Conservation (phyloP, 2,329 filamentous ascomycete species). For the Lasiodiplodia gonubiensis region DNA sequence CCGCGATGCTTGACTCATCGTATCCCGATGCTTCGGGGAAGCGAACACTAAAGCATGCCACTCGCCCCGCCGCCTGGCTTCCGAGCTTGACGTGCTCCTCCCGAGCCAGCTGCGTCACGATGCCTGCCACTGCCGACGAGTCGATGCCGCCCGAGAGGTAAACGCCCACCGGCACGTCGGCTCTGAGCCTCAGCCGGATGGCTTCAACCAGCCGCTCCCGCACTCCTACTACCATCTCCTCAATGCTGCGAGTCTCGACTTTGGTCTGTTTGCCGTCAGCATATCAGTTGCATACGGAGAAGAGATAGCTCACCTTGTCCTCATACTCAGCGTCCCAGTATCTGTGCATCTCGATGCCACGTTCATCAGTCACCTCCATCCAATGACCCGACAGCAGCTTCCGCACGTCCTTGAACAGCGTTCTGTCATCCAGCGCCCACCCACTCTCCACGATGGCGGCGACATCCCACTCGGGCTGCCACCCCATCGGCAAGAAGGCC, state of each 20-base stretch:
- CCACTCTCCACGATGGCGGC: conserved; percentile 47
- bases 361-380: conserved; percentile 45
- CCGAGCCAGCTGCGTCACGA: conserved; percentile 56
- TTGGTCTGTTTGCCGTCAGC: too few relatives aligned
- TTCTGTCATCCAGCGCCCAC: conserved; percentile 51
- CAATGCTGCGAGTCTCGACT: conserved; percentile 48
- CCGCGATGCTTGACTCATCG: conserved; percentile 56
- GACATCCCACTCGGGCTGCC: conserved; percentile 59
- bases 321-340: conserved; percentile 60
- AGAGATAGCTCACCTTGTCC: conserved; percentile 50
- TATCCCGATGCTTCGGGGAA: conserved; percentile 56
- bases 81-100: conserved; percentile 52
- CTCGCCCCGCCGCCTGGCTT: conserved; percentile 43
- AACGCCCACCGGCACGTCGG: conserved; percentile 61
- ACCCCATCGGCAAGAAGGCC: conserved; percentile 55
- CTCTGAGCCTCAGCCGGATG: conserved; percentile 56
- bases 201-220: conserved; percentile 56
- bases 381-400: conserved; percentile 49
- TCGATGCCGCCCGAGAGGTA: conserved; percentile 63
- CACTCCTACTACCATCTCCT: conserved; percentile 57
- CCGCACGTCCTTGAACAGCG: conserved; percentile 55
- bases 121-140: conserved; percentile 60
- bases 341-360: conserved; percentile 30
- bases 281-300: too few relatives aligned
- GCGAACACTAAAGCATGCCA: conserved; percentile 56